phyloP scores from a whole-genome alignment of 2,329 filamentous ascomycete species.

The Ceratocystis colombiana region DNA sequence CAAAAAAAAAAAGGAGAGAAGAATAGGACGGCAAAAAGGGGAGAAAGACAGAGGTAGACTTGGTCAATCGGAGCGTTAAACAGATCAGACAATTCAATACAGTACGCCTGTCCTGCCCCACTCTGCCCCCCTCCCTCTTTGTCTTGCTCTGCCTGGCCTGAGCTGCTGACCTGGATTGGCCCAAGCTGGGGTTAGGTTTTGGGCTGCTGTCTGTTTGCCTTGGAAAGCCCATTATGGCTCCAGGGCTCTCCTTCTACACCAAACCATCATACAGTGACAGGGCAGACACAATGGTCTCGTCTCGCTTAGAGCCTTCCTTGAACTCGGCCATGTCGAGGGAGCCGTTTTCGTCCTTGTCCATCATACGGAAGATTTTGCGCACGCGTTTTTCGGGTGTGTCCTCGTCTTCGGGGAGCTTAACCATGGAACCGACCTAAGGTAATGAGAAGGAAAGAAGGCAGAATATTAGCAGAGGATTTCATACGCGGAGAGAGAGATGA shows the following conservation, averaged over 20 bases:
- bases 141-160: neutral
- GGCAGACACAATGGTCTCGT: constrained; percentile 97
- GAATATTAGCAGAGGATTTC: neutral
- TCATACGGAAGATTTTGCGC: constrained; percentile 97
- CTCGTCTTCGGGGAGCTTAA: constrained; percentile 96
- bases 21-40: neutral
- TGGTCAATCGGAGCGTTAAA: neutral
- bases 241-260: constrained; percentile 45
- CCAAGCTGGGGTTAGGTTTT: too few relatives aligned
- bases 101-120: too few relatives aligned
- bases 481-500: neutral
- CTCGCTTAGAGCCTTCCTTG: constrained; percentile 96
- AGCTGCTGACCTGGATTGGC: too few relatives aligned
- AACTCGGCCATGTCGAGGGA: constrained; percentile 96
- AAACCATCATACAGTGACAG: constrained; percentile 92
- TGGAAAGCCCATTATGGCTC: too few relatives aligned
- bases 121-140: neutral
- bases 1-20: neutral
- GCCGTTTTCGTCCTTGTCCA: constrained; percentile 99
- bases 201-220: too few relatives aligned
- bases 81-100: constrained; percentile 10
- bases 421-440: constrained; percentile 87
- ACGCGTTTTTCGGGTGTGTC: constrained; percentile 98
- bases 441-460: neutral
- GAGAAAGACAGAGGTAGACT: constrained; percentile 7